Conservation (phyloP, 441 rosid species). For the Macaranga tanarius region DNA sequence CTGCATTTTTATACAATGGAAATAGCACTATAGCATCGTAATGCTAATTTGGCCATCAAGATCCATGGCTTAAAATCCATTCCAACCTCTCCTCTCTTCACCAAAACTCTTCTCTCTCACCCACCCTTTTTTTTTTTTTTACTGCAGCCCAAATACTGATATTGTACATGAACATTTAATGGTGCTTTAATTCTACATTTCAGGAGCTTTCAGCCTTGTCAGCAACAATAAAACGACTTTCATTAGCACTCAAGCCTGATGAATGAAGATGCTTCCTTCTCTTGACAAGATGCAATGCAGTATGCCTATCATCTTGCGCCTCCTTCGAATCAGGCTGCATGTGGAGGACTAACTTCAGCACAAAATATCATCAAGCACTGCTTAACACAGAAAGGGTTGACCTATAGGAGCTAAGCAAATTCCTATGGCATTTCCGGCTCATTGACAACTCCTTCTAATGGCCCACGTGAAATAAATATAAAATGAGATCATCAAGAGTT, state of each 20-base stretch:
- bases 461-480: neutral
- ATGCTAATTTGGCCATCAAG: neutral
- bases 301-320: constrained; percentile 58
- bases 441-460: neutral
- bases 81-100: neutral
- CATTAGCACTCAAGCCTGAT: constrained; percentile 45
- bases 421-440: neutral
- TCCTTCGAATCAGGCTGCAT: constrained; percentile 57
- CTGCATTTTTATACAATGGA: too few species aligned
- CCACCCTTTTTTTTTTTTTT: neutral
- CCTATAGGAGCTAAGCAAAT: neutral
- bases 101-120: neutral
- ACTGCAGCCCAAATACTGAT: neutral
- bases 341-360: constrained; percentile 8
- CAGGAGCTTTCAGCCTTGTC: constrained; percentile 42
- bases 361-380: neutral
- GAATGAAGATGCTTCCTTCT: constrained; percentile 68
- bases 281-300: constrained; percentile 62
- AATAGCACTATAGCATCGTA: too few species aligned
- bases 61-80: neutral
- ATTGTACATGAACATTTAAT: neutral
- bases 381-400: neutral
- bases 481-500: neutral
- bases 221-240: constrained; percentile 49
- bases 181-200: neutral